Base-by-base conservation (phyloP, 305 asterid genomes). In the Plantago coronopus region DNA sequence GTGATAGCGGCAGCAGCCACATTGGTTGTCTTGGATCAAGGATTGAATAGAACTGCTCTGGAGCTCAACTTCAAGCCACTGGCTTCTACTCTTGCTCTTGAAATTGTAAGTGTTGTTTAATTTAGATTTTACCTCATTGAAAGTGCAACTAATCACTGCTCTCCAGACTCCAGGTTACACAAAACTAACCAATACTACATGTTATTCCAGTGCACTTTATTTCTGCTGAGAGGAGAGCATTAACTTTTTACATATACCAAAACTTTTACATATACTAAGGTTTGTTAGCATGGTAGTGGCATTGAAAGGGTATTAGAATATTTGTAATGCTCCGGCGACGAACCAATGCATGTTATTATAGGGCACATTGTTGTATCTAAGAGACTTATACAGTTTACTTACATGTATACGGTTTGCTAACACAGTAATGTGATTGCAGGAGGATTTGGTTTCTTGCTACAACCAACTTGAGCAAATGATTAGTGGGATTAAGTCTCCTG, bases 1-100 rank as follows among this genome's bases (percentile, higher is more conserved):
- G 79, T 75, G 46, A 49, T 84, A 57, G 94, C 89, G 58, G 94
- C 87, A 66, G 84, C 95, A 51, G 89, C 91, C 53, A 75, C 89
- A 73, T 80, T 89, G 76, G 21, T 76, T 68, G 82, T 69, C 54
- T 1, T 81, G 67, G 84, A 82, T 79, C 70, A 65, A 62, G 59
- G 57, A 21, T 70, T 80, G 64, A 68, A 70, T 12, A 76, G 60
- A 65, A 73, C 78, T 29, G 69, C 74, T 17, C 47, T 88, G 72
- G 69, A 65, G 61, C 62, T 62, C 46, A 78, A 63, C 64, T 67
- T 86, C 45, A 61, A 63, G 27, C 57, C 60, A 23, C 67, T 79
- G 56, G 54, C 65, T 55, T 61, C 77, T 56, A 43, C 61, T 58
- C 63, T 48, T 45, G 62, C 62, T 63, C 68, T 77, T 12, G 40